Conservation (phyloP, 306 rosid species). For the Oxytropis ochrocephala region DNA sequence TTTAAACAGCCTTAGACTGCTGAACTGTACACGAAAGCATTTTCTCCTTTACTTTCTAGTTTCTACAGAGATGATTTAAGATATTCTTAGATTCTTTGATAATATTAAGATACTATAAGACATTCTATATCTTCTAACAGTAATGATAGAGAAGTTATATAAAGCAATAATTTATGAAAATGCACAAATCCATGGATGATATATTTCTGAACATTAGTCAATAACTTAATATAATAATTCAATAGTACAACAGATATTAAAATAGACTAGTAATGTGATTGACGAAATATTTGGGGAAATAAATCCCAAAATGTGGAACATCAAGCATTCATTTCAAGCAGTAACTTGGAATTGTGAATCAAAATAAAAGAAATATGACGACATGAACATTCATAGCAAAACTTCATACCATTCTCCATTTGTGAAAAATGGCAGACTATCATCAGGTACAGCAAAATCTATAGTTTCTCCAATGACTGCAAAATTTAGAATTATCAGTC, state of each 20-base stretch:
- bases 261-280: not conserved
- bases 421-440: slow-evolving; percentile 51
- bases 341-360: not conserved
- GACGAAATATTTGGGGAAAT: not conserved
- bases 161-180: not conserved
- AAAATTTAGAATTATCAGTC: slow-evolving; percentile 21
- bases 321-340: slow-evolving; percentile 4
- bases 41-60: too few species aligned
- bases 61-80: too few species aligned
- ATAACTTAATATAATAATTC: slow-evolving; percentile 1
- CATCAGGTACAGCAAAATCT: slow-evolving; percentile 55
- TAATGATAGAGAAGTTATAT: not conserved
- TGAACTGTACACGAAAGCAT: too few species aligned
- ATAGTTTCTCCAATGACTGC: slow-evolving; percentile 91
- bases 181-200: not conserved
- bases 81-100: too few species aligned
- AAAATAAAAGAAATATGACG: not conserved
- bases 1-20: too few species aligned
- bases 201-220: not conserved
- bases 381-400: not conserved
- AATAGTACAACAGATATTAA: not conserved
- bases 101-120: not conserved
- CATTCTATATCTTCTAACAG: not conserved
- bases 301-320: slow-evolving; percentile 7
- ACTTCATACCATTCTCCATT: slow-evolving; percentile 91